Conservation (phyloP, 805 yeast species). For the Blastobotrys robertii region DNA sequence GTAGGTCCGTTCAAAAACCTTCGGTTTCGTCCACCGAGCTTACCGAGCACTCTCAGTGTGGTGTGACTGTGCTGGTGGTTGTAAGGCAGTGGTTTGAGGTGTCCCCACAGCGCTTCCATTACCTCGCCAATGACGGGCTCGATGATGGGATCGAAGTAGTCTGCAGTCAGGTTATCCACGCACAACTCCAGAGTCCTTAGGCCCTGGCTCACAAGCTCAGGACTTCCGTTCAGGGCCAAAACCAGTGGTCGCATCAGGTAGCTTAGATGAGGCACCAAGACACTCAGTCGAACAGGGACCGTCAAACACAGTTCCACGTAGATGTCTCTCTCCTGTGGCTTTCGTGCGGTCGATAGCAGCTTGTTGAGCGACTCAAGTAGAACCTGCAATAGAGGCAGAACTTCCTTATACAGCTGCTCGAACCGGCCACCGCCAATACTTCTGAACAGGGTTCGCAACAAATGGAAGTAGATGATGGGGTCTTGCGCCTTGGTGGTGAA, state of each 20-base stretch:
- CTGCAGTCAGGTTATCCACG: constrained; percentile 92
- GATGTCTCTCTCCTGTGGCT: constrained; percentile 85
- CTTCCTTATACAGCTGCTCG: constrained; percentile 85
- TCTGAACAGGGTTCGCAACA: constrained; percentile 81
- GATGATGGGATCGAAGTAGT: constrained; percentile 91
- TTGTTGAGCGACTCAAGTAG: constrained; percentile 77
- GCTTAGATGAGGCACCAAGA: constrained; percentile 83
- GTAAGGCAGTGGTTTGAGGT: constrained; percentile 84
- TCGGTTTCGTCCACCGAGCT: constrained; percentile 92
- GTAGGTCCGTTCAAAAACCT: constrained; percentile 69
- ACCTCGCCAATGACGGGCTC: constrained; percentile 95
- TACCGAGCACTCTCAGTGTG: constrained; percentile 85
- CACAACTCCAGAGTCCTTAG: constrained; percentile 88
- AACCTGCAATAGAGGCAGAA: constrained; percentile 82
- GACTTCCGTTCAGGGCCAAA: constrained; percentile 79
- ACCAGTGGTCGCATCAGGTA: constrained; percentile 87
- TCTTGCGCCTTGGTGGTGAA: constrained; percentile 79
- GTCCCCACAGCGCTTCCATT: constrained; percentile 86
- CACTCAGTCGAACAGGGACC: constrained; percentile 90
- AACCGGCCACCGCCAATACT: constrained; percentile 96
- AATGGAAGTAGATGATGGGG: constrained; percentile 80
- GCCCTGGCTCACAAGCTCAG: constrained; percentile 90
- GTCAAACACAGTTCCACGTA: constrained; percentile 92
- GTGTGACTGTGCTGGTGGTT: constrained; percentile 94
- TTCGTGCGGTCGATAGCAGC: constrained; percentile 69